These are phyloP conservation scores for Ehretia macrophylla DNA, from an alignment of 257 asterid genomes.

Conservation along the genomic window DNA sequence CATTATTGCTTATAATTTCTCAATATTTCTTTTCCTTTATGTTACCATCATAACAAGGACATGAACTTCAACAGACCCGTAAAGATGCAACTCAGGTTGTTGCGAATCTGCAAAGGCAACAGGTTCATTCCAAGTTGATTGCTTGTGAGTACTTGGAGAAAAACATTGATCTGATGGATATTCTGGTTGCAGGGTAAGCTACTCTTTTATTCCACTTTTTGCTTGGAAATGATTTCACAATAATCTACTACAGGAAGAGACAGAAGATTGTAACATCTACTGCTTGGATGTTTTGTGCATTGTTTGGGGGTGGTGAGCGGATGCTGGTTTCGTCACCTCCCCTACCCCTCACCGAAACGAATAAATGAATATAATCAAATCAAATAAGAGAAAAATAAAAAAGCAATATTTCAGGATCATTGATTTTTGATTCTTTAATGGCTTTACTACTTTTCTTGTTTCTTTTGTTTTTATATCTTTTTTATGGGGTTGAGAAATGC, in stretches of 20 bases:
- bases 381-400: too few relatives aligned
- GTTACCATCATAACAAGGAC: background rate
- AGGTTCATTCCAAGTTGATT: constrained; percentile 69
- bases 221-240: too few relatives aligned
- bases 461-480: constrained; percentile 3
- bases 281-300: too few relatives aligned
- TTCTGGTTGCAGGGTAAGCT: constrained; percentile 54
- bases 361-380: too few relatives aligned
- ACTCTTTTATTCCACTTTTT: background rate
- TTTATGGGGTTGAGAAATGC: constrained; percentile 7
- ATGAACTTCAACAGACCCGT: constrained; percentile 51
- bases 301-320: too few relatives aligned
- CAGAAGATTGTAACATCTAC: too few relatives aligned
- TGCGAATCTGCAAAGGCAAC: constrained; percentile 77
- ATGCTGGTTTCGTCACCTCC: too few relatives aligned
- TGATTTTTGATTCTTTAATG: background rate
- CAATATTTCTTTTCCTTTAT: background rate
- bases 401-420: too few relatives aligned
- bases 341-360: too few relatives aligned
- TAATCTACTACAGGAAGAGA: too few relatives aligned
- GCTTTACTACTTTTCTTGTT: background rate
- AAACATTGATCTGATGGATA: constrained; percentile 74
- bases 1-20: background rate
- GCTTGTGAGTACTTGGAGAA: constrained; percentile 77
- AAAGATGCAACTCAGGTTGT: constrained; percentile 82